A percentile compares a stretch with the other conserved stretches of the same genome.
Conservation (phyloP, 2,329 filamentous ascomycete species). For the Penicillium sp. region DNA sequence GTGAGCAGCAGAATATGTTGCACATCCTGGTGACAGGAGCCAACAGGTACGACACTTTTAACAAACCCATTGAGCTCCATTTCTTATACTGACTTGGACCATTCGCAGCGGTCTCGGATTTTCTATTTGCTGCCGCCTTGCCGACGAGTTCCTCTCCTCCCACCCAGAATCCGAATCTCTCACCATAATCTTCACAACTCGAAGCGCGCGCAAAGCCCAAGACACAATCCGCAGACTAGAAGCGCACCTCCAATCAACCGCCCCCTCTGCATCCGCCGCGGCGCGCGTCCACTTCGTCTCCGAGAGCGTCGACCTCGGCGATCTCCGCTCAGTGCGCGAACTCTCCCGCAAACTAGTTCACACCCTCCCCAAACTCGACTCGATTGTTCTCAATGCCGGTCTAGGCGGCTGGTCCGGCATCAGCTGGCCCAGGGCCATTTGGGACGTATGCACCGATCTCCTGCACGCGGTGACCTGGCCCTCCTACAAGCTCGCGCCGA, state of each 20-base stretch:
- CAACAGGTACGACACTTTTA: conserved; percentile 65
- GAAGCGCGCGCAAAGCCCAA: conserved; percentile 69
- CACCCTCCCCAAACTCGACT: conserved; percentile 69
- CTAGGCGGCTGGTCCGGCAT: conserved; percentile 84
- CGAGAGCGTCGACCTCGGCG: conserved; percentile 59
- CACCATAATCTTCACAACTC: conserved; percentile 79
- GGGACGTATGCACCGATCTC: conserved; percentile 60
- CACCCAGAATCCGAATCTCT: conserved; percentile 68
- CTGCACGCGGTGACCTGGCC: conserved; percentile 73
- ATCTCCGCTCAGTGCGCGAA: conserved; percentile 55
- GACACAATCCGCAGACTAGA: conserved; percentile 68
- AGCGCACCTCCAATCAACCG: conserved; percentile 55
- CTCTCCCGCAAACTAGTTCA: conserved; percentile 52
- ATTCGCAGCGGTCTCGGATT: conserved; percentile 76
- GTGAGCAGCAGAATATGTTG: conserved; percentile 25
- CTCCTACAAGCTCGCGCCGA: conserved; percentile 65
- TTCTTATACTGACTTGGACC: conserved; percentile 12
- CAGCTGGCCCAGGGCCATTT: conserved; percentile 64
- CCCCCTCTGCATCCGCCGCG: conserved; percentile 43
- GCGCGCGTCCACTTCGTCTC: conserved; percentile 53
- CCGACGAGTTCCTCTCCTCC: conserved; percentile 80
- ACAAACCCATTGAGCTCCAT: background rate
- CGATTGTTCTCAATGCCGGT: conserved; percentile 81
- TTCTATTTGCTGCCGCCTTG: conserved; percentile 77
- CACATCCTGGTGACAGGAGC: conserved; percentile 76